These are phyloP conservation scores for Xylariales sp. DNA, from an alignment of 2,329 filamentous ascomycete species.

Conservation along the genomic window DNA sequence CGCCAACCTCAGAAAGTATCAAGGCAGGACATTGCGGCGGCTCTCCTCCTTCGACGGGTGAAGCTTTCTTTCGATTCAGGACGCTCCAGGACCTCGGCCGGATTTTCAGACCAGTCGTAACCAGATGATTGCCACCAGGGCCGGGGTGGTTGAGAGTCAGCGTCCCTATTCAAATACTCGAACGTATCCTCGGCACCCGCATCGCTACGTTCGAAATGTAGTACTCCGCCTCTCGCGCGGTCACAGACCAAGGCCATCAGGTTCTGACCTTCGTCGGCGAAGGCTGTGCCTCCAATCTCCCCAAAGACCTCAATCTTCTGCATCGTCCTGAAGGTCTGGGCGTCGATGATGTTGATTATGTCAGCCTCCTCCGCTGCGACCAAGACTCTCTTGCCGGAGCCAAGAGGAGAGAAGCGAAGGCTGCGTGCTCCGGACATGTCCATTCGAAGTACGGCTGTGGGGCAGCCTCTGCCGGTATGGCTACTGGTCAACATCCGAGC, in stretches of 20 bases:
- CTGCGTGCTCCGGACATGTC: conserved; percentile 66
- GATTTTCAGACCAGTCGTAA: conserved; percentile 24
- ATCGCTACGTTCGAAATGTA: conserved; percentile 54
- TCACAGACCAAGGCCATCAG: conserved; percentile 68
- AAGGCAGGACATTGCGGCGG: conserved; percentile 18
- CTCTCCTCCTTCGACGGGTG: conserved; percentile 22
- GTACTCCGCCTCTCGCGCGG: conserved; percentile 58
- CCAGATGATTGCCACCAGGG: conserved; percentile 13
- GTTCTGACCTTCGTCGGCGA: conserved; percentile 62
- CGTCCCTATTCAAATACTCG: conserved; percentile 13
- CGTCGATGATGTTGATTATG: conserved; percentile 66
- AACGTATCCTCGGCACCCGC: conserved; percentile 29
- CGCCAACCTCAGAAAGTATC: conserved; percentile 12
- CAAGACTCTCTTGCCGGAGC: conserved; percentile 61
- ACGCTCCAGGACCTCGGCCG: conserved; percentile 17
- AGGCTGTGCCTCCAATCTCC: conserved; percentile 64
- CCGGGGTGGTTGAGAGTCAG: conserved; percentile 8
- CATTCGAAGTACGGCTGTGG: conserved; percentile 52
- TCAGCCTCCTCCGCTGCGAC: conserved; percentile 74
- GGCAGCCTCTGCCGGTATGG: conserved; percentile 40
- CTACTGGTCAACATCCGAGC: conserved; percentile 59
- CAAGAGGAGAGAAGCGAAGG: conserved; percentile 67
- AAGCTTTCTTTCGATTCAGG: conserved; percentile 20
- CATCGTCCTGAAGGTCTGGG: conserved; percentile 56
- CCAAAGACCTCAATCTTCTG: conserved; percentile 73